phyloP scores from a whole-genome alignment of 331 rosid genomes.

The Quercus lobata region DNA sequence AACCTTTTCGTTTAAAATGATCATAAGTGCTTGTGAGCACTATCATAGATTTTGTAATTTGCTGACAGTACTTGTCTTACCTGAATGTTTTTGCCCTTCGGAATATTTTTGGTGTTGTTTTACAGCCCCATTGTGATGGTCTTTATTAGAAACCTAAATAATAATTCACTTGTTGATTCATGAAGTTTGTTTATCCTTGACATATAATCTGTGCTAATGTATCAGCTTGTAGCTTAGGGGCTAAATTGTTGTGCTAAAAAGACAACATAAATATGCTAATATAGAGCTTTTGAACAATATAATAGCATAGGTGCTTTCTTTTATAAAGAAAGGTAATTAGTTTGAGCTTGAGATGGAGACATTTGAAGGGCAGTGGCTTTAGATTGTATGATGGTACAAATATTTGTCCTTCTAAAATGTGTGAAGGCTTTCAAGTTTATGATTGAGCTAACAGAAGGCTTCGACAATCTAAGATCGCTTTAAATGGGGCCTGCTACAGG shows the following conservation, averaged over 20 bases:
- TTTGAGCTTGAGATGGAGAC: too few relatives aligned
- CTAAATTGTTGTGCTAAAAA: too few relatives aligned
- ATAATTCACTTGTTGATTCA: neutral
- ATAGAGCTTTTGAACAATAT: too few relatives aligned
- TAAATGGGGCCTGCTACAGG: neutral
- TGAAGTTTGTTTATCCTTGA: too few relatives aligned
- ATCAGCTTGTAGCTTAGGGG: too few relatives aligned
- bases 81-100: too few relatives aligned
- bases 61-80: neutral
- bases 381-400: too few relatives aligned
- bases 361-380: too few relatives aligned
- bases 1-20: neutral
- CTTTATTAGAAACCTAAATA: neutral
- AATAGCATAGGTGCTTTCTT: too few relatives aligned
- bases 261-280: too few relatives aligned
- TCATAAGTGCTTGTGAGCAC: neutral
- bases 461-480: neutral
- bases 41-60: neutral
- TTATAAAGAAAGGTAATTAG: too few relatives aligned
- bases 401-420: neutral
- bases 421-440: neutral
- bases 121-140: neutral
- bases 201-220: too few relatives aligned
- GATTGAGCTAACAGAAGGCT: neutral
- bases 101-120: neutral